Conservation (phyloP, 306 rosid species). For the Senna siamea region DNA sequence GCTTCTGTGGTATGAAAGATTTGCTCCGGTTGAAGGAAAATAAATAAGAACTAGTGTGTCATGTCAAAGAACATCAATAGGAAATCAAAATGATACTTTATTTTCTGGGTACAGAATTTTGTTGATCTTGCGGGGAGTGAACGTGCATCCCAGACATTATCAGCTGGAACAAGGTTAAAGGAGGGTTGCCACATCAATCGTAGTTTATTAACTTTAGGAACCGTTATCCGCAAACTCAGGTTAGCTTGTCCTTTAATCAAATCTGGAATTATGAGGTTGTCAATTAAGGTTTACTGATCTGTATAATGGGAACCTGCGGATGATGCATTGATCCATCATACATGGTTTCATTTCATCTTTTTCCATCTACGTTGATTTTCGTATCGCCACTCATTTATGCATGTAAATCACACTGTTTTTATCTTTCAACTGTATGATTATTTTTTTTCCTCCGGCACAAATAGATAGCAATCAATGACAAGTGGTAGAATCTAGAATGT, state of each 20-base stretch:
- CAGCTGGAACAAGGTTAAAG: conserved; percentile 93
- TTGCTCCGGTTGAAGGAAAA: not conserved
- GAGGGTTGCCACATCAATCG: conserved; percentile 98
- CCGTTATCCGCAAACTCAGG: conserved; percentile 98
- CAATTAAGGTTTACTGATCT: not conserved
- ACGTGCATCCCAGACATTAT: conserved; percentile 89
- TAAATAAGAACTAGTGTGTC: conserved; percentile 11
- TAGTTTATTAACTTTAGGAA: conserved; percentile 89
- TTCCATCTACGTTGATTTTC: too few species aligned
- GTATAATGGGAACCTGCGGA: not conserved
- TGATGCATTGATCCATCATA: not conserved
- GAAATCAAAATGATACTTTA: conserved; percentile 25
- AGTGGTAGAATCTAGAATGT: too few species aligned
- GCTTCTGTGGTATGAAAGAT: conserved; percentile 80
- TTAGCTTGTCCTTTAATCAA: conserved; percentile 39
- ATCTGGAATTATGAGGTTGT: not conserved
- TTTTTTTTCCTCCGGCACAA: too few species aligned
- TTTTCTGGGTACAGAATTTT: conserved; percentile 70
- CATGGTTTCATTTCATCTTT: too few species aligned
- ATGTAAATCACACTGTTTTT: not conserved
- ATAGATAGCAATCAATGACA: too few species aligned
- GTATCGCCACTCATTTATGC: conserved; percentile 14
- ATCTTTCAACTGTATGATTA: too few species aligned
- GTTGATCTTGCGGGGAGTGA: conserved; percentile 98
- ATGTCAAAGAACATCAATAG: not conserved